These are phyloP conservation scores for Aspergillus quadrilineatus DNA, from an alignment of 2,329 filamentous ascomycete species.

Conservation along the genomic window DNA sequence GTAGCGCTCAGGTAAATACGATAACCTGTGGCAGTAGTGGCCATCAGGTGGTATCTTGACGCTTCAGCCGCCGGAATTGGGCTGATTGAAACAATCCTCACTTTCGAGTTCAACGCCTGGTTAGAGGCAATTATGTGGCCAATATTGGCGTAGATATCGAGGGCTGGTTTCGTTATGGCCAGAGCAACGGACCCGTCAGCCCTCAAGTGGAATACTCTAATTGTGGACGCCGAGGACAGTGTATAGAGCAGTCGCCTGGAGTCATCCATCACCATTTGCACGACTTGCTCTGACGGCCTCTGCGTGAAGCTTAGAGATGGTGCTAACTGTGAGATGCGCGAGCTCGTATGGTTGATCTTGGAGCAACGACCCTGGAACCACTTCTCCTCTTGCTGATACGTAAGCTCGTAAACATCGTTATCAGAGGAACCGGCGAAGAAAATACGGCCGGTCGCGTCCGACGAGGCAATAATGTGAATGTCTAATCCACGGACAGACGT, in stretches of 20 bases:
- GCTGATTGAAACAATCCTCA: slow-evolving; percentile 79
- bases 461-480: slow-evolving; percentile 75
- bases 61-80: slow-evolving; percentile 82
- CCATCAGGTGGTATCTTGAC: slow-evolving; percentile 81
- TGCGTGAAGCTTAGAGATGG: slow-evolving; percentile 44
- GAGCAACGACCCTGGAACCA: slow-evolving; percentile 91
- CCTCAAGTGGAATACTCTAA: slow-evolving; percentile 87
- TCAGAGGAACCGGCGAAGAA: slow-evolving; percentile 83
- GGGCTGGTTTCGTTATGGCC: slow-evolving; percentile 56
- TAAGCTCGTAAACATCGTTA: slow-evolving; percentile 88
- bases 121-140: slow-evolving; percentile 76
- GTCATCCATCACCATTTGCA: slow-evolving; percentile 84
- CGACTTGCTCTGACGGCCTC: slow-evolving; percentile 61
- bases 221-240: slow-evolving; percentile 81
- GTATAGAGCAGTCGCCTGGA: slow-evolving; percentile 86
- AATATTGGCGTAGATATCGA: slow-evolving; percentile 65
- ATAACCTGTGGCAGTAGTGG: slow-evolving; percentile 84
- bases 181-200: slow-evolving; percentile 52
- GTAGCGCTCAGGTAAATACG: slow-evolving; percentile 91
- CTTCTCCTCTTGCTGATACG: slow-evolving; percentile 93
- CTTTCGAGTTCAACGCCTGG: slow-evolving; percentile 68
- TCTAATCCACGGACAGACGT: slow-evolving; percentile 73
- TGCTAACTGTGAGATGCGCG: slow-evolving; percentile 63
- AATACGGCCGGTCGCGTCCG: slow-evolving; percentile 76
- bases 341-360: slow-evolving; percentile 83